phyloP scores from a whole-genome alignment of 2,329 filamentous ascomycete genomes.

The Dothideomycetidae sp. region DNA sequence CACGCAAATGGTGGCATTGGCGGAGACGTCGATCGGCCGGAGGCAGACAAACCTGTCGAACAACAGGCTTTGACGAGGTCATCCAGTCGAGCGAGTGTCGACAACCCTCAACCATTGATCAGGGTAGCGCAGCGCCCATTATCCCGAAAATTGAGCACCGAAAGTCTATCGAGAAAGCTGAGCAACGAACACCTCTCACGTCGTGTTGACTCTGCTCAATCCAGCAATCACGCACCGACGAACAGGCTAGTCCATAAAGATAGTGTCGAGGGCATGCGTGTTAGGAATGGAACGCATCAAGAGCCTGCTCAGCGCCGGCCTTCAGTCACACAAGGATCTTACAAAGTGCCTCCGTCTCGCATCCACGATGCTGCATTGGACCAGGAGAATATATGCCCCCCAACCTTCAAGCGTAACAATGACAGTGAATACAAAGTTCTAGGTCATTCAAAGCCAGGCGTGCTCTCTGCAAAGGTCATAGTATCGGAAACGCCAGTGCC shows the following conservation, averaged over 20 bases:
- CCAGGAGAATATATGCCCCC: conserved; percentile 71
- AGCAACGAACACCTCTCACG: conserved; percentile 14
- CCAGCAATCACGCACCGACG: conserved; percentile 7
- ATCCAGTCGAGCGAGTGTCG: conserved; percentile 7
- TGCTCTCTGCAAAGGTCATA: conserved; percentile 32
- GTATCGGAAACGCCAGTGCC: conserved; percentile 28
- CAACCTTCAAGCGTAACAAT: conserved; percentile 51
- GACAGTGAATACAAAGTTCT: conserved; percentile 39
- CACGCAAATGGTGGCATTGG: background rate
- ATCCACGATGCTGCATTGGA: conserved; percentile 51
- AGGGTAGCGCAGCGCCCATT: conserved; percentile 13
- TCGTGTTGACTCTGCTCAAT: conserved; percentile 9
- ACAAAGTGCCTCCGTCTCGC: conserved; percentile 36
- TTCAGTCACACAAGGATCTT: conserved; percentile 24
- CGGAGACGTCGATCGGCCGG: background rate
- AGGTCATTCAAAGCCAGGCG: conserved; percentile 42
- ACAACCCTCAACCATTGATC: background rate
- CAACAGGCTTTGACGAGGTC: background rate
- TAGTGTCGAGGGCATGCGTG: conserved; percentile 16
- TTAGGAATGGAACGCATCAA: conserved; percentile 14
- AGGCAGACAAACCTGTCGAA: background rate
- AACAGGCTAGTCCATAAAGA: conserved; percentile 13
- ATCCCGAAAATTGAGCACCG: conserved; percentile 17
- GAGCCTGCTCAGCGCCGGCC: conserved; percentile 26
- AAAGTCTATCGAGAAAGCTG: conserved; percentile 5